Percentiles rank a stretch among this genome's conserved stretches.
Conservation (phyloP, 192 early-diverging fungal genomes). For the Glomus cerebriforme region DNA sequence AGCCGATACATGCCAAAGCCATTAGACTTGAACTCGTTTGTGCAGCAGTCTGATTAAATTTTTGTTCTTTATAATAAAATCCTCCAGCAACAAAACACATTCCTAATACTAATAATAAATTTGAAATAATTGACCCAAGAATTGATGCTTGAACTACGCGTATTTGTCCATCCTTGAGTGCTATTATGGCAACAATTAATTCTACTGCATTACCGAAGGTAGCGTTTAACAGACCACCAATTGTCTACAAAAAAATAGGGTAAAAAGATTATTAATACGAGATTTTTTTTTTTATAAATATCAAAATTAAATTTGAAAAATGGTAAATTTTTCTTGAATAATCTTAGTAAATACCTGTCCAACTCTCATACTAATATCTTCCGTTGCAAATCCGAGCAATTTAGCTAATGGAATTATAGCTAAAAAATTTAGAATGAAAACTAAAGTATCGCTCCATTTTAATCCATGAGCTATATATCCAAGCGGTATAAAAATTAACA, state of each 20-base stretch:
- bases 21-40: slow-evolving; percentile 74
- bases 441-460: slow-evolving; percentile 64
- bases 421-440: slow-evolving; percentile 87
- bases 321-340: too few relatives aligned
- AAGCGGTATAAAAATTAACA: slow-evolving; percentile 78
- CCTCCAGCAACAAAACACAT: slow-evolving; percentile 88
- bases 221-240: slow-evolving; percentile 82
- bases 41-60: slow-evolving; percentile 68
- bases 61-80: slow-evolving; percentile 70
- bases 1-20: slow-evolving; percentile 65
- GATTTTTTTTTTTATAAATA: too few relatives aligned
- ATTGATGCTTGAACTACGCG: slow-evolving; percentile 87
- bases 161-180: slow-evolving; percentile 74
- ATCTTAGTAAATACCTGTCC: slow-evolving; percentile 43
- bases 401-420: slow-evolving; percentile 92
- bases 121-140: slow-evolving; percentile 88
- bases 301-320: not conserved
- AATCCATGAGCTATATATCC: slow-evolving; percentile 66
- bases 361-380: slow-evolving; percentile 47
- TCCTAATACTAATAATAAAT: slow-evolving; percentile 82
- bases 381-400: slow-evolving; percentile 41
- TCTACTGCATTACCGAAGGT: slow-evolving; percentile 88
- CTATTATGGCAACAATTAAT: slow-evolving; percentile 80
- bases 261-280: too few relatives aligned
- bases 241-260: slow-evolving; percentile 45